phyloP scores from a whole-genome alignment of 2,329 filamentous ascomycete genomes.

The Chaetomium sp. region DNA sequence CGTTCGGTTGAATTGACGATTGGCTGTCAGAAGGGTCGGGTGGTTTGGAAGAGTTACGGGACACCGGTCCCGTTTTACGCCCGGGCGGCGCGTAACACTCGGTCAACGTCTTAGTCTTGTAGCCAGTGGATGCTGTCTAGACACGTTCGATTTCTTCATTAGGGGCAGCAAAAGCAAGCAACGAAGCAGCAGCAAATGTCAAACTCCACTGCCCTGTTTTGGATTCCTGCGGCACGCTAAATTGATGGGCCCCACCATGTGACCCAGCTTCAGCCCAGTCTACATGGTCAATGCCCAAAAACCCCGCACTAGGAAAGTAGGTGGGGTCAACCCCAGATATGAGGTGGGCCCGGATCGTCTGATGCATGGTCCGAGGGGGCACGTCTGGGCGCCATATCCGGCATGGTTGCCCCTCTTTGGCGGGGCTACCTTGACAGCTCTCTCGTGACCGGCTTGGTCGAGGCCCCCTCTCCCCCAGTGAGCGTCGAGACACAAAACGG shows the following conservation, averaged over 20 bases:
- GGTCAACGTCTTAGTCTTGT: neutral
- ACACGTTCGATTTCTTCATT: neutral
- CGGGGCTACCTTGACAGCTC: conserved; percentile 27
- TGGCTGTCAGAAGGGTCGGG: neutral
- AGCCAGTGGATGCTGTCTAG: neutral
- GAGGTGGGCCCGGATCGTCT: conserved; percentile 25
- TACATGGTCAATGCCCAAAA: conserved; percentile 23
- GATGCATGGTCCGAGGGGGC: conserved; percentile 26
- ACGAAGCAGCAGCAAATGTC: neutral
- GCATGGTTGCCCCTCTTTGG: conserved; percentile 29
- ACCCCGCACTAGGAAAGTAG: conserved; percentile 31
- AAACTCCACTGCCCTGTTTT: conserved; percentile 4
- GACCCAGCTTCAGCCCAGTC: conserved; percentile 23
- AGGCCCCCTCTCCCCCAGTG: conserved; percentile 16
- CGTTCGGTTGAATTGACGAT: neutral
- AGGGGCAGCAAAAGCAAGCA: neutral
- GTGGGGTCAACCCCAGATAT: conserved; percentile 28
- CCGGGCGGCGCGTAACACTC: neutral
- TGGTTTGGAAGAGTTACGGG: neutral
- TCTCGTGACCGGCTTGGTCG: conserved; percentile 30
- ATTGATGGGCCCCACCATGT: conserved; percentile 22
- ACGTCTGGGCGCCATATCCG: conserved; percentile 3
- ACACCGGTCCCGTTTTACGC: neutral
- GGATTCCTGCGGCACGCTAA: conserved; percentile 23
- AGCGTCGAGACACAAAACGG: conserved; percentile 27